Conservation (phyloP, 1,284 basidiomycete species). For the Porogramme epimiltina region DNA sequence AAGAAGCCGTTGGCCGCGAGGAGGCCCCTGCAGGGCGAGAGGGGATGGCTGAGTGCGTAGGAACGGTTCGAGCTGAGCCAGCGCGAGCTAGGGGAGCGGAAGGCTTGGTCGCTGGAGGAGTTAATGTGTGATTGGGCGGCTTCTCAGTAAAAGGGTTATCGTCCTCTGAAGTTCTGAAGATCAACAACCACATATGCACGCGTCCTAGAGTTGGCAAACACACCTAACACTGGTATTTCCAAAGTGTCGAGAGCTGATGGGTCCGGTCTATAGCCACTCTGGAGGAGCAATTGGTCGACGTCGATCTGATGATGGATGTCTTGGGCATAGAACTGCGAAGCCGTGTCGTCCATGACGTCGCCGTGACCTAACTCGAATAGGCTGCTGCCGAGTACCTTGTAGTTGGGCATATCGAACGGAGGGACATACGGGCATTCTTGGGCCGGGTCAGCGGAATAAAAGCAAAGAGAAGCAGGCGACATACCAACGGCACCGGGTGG, state of each 20-base stretch:
- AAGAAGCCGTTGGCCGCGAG: not conserved
- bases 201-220: conserved; percentile 1
- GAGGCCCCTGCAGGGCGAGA: not conserved
- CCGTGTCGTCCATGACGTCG: conserved; percentile 28
- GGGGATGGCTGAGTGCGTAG: not conserved
- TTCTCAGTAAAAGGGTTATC: conserved; percentile 13
- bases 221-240: conserved; percentile 29
- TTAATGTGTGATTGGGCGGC: not conserved
- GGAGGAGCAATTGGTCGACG: conserved; percentile 20
- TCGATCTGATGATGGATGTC: conserved; percentile 30
- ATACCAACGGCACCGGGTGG: conserved; percentile 68
- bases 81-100: not conserved
- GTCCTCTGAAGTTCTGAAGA: conserved; percentile 4
- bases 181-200: not conserved
- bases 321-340: conserved; percentile 29
- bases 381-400: conserved; percentile 27
- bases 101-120: not conserved
- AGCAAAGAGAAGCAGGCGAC: conserved; percentile 23
- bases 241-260: conserved; percentile 21
- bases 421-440: conserved; percentile 37
- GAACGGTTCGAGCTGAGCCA: not conserved
- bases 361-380: conserved; percentile 30
- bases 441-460: not conserved
- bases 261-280: conserved; percentile 23
- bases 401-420: conserved; percentile 37